Evolutionary conservation across 2,329 filamentous ascomycete genomes (phyloP).

Genomic region (Ceratocystis harringtonii): DNA sequence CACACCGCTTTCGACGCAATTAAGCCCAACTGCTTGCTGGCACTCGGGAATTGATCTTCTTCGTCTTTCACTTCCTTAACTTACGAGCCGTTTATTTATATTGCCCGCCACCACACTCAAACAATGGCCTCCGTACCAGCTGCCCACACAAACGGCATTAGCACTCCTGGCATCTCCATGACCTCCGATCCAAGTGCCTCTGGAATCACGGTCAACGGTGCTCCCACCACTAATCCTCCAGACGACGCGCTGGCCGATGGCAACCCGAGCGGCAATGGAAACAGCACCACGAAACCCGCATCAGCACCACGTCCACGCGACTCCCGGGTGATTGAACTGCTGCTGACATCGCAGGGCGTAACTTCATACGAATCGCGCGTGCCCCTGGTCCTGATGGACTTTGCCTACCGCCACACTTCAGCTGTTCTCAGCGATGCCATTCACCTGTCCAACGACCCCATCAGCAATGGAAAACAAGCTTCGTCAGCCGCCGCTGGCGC

Average conservation of each 20-base stretch:
- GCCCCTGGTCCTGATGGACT: constrained; percentile 69
- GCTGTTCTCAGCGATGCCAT: constrained; percentile 56
- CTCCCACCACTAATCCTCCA: constrained; percentile 14
- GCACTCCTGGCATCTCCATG: constrained; percentile 26
- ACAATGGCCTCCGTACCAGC: constrained; percentile 14
- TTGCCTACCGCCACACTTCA: constrained; percentile 69
- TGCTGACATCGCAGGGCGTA: constrained; percentile 65
- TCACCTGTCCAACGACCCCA: constrained; percentile 53
- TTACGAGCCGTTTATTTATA: neutral
- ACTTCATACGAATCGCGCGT: constrained; percentile 69
- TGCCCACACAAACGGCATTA: constrained; percentile 39
- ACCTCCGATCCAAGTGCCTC: neutral
- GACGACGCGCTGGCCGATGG: neutral
- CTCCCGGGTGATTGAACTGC: constrained; percentile 62
- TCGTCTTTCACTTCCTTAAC: neutral
- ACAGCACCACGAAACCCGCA: constrained; percentile 24
- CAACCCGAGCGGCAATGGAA: constrained; percentile 14
- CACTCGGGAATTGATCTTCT: neutral
- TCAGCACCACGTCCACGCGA: constrained; percentile 54
- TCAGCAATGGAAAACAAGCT: constrained; percentile 38
- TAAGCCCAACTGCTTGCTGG: no score
- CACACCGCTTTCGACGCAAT: no score
- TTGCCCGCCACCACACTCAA: neutral
- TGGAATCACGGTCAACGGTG: constrained; percentile 18
- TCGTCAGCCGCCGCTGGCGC: constrained; percentile 32